Evolutionary conservation across 2,329 filamentous ascomycete species (phyloP), one percentile per base, ranked within the genome.

Genomic region (Ascocoryne sarcoides): DNA sequence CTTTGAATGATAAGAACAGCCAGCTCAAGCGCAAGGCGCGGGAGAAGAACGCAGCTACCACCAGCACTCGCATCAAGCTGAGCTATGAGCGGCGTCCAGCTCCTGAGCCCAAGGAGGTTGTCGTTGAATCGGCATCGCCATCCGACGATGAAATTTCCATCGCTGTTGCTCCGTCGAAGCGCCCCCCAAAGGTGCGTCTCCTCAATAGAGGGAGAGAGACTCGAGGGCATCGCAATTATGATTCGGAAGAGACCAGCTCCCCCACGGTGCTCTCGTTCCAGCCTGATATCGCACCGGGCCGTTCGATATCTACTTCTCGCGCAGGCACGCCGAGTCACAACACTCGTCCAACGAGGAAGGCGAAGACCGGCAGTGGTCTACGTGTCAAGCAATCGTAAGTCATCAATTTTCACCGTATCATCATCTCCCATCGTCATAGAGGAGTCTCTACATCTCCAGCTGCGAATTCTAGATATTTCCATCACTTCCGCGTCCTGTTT

Each of bases 301-400:
- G n/a, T n/a, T 70, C 68, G n/a, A 58, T 62, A 10, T 62, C 67
- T 34, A 69, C 65, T 49, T 81, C 77, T 21, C 73, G 78, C 50
- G 75, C 75, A 41, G 73, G 67, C 40, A 82, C 79, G 21, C 79
- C 78, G 5, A 67, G 62, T 40, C 65, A 70, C 32, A 65, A 70
- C 34, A 49, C 45, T 40, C 73, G 72, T 30, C 68, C 74, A 21
- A 62, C 66, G 44, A 80, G 79, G 67, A 79, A 73, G 61, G 65
- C 69, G 36, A 73, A 76, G 57, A 71, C 70, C 39, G 77, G 76
- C 29, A 68, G 76, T 44, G 57, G 58, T 41, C 46, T 58, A 48
- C 76, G 79, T 50, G 71, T 82, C 56, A 83, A 84, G 64, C 74
- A 71, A 60, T 84, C 80, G 79, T 81, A 66, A 73, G 77, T 79